Base-by-base conservation (phyloP, 257 asterid species). In the Coffea canephora region DNA sequence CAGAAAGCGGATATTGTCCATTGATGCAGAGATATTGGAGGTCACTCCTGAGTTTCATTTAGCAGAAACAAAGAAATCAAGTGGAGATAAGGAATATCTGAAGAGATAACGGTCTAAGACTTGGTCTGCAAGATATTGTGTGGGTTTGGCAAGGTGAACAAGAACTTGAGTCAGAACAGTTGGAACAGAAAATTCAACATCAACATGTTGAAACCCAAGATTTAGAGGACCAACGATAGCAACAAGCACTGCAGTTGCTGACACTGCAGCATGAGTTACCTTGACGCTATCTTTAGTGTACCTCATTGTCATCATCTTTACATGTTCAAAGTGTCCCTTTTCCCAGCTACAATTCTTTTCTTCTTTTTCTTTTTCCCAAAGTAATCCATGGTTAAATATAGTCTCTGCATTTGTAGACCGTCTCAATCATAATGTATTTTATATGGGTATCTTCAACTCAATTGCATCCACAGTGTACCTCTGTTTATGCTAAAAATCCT, bases 21-120 rank as follows among this genome's bases (percentile, higher is more conserved):
- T 95, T 57, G 96, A 93, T 15, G 93, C 95, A 0, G 98, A 93
- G 94, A 93, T 95, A 69, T 95, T 95, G 50, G 92, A 87, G 86
- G 87, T 95, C 68, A 82, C 94, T 48, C 84, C 88, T 1, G 85
- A 65, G n/a, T 80, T 92, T 79, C 93, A 90, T 83, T 69, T 95
- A 87, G 96, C 93, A 78, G 98, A 95, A 82, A 69, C 93, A 80
- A 89, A 86, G 87, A 93, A 91, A 85, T 89, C 92, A 6, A 84
- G 76, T 52, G 99, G 99, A 4, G 98, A 93, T 81, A 87, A 97
- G 78, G 97, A 95, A 71, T 95, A 92, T 76, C 86, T 83, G 80
- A 89, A 79, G 81, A 31, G 85, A 87, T 1, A 91, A 93, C 77
- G 90, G 87, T 71, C 82, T 95, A 23, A 84, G 90, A 78, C 98